A percentile compares a stretch with the other conserved stretches of the same genome.
Conservation (phyloP, 768 basidiomycete species). For the Bullera alba region DNA sequence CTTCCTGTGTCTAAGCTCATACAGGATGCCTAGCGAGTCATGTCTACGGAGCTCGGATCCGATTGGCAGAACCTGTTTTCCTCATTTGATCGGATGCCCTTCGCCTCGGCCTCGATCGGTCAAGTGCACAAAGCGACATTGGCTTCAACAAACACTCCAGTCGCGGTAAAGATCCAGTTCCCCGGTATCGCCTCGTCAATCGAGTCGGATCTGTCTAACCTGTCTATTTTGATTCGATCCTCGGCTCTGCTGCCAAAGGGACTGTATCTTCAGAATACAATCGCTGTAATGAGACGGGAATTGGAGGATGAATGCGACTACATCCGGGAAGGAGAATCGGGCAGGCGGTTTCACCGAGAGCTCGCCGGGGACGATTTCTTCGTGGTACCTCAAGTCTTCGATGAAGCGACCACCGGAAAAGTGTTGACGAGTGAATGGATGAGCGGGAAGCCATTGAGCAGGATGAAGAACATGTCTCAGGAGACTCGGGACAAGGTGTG, state of each 20-base stretch:
- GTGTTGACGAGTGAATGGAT: constrained; percentile 89
- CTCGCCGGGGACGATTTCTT: constrained; percentile 56
- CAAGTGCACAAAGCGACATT: constrained; percentile 81
- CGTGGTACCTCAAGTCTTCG: constrained; percentile 73
- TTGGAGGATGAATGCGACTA: constrained; percentile 91
- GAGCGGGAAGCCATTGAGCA: constrained; percentile 69
- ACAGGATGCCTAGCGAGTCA: constrained; percentile 53
- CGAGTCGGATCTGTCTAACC: constrained; percentile 75
- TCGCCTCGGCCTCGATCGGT: constrained; percentile 93
- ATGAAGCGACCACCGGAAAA: constrained; percentile 68
- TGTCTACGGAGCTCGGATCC: constrained; percentile 64
- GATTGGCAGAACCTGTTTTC: constrained; percentile 67
- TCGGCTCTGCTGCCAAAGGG: constrained; percentile 78
- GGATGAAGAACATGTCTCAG: constrained; percentile 52
- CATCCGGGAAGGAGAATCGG: constrained; percentile 66
- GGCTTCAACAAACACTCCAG: constrained; percentile 43
- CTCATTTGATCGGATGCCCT: constrained; percentile 74
- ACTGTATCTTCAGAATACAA: constrained; percentile 79
- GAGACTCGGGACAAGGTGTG: constrained; percentile 65
- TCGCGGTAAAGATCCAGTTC: constrained; percentile 80
- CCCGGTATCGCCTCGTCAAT: constrained; percentile 85
- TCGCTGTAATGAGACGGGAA: constrained; percentile 81
- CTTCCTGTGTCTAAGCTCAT: background rate
- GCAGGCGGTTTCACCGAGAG: constrained; percentile 53
- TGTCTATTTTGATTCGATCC: constrained; percentile 72